Conservation (phyloP, 2,329 filamentous ascomycete species). For the Penicillium sp. region DNA sequence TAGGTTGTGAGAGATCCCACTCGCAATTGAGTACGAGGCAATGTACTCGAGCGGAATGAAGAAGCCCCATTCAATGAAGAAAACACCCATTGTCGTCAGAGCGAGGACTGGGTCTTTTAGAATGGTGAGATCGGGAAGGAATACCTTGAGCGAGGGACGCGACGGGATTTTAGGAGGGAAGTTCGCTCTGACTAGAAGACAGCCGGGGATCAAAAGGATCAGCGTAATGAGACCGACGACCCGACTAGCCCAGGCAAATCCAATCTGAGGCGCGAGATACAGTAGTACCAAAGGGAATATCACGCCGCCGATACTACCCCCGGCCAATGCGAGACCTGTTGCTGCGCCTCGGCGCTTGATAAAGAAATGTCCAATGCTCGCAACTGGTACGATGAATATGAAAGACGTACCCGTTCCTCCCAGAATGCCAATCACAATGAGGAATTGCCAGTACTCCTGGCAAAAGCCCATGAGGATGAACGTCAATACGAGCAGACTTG, state of each 20-base stretch:
- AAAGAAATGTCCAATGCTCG: conserved; percentile 17
- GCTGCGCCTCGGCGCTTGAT: conserved; percentile 12
- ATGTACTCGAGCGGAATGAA: conserved; percentile 38
- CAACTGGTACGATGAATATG: conserved; percentile 18
- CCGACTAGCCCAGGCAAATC: conserved; percentile 17
- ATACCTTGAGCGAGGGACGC: conserved; percentile 12
- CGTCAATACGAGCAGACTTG: conserved; percentile 26
- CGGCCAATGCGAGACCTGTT: conserved; percentile 14
- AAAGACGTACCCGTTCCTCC: conserved; percentile 15
- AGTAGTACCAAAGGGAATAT: conserved; percentile 18
- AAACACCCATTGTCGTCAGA: conserved; percentile 28
- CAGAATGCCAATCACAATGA: conserved; percentile 13
- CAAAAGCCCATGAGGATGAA: conserved; percentile 26
- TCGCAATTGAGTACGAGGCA: conserved; percentile 28
- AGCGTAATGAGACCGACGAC: conserved; percentile 15
- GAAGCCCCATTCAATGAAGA: conserved; percentile 35
- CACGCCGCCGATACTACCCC: conserved; percentile 18
- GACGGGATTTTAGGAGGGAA: conserved; percentile 4
- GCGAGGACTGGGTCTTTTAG: conserved; percentile 13
- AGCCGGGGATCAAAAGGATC: conserved; percentile 11
- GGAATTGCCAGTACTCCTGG: conserved; percentile 16
- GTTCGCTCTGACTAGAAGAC: conserved; percentile 13
- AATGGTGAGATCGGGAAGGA: conserved; percentile 16
- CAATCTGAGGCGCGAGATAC: conserved; percentile 11
- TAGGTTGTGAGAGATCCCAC: conserved; percentile 22